These are phyloP conservation scores for Lodderomyces jiufengensis DNA, from an alignment of 1,139 yeast species.

Conservation along the genomic window DNA sequence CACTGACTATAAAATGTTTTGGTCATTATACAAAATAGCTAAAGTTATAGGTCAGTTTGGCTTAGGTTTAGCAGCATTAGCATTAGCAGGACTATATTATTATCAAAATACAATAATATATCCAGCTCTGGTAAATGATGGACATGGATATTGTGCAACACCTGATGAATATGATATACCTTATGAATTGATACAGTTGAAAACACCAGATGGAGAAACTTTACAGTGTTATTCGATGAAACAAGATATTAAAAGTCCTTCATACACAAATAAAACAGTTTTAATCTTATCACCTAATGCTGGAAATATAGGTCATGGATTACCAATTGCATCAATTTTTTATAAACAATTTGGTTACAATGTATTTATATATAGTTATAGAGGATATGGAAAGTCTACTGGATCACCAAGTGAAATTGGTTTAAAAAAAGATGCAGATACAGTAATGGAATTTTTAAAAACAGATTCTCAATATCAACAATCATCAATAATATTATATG, in stretches of 20 bases:
- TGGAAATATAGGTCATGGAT: slow-evolving; percentile 91
- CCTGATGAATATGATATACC: slow-evolving; percentile 73
- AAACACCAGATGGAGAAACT: slow-evolving; percentile 63
- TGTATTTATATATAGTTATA: slow-evolving; percentile 80
- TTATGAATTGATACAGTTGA: slow-evolving; percentile 57
- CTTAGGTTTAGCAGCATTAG: slow-evolving; percentile 33
- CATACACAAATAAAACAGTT: slow-evolving; percentile 63
- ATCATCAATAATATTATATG: slow-evolving; percentile 67
- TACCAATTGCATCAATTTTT: slow-evolving; percentile 77
- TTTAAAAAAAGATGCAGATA: slow-evolving; percentile 75
- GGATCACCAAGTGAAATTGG: slow-evolving; percentile 80
- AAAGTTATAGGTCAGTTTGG: slow-evolving; percentile 29
- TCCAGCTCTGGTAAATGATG: slow-evolving; percentile 79
- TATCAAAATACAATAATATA: slow-evolving; percentile 73
- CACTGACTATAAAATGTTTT: not conserved
- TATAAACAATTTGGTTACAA: slow-evolving; percentile 66
- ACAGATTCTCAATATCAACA: slow-evolving; percentile 51
- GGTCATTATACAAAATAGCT: slow-evolving; percentile 8
- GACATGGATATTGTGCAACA: slow-evolving; percentile 69
- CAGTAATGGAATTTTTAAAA: slow-evolving; percentile 59
- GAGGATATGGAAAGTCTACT: slow-evolving; percentile 88
- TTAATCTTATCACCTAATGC: slow-evolving; percentile 88
- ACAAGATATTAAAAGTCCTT: slow-evolving; percentile 41
- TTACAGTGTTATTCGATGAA: slow-evolving; percentile 43
- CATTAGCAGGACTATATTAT: slow-evolving; percentile 55